Conservation (phyloP, 2,329 filamentous ascomycete genomes). For the Penicillium sp. region DNA sequence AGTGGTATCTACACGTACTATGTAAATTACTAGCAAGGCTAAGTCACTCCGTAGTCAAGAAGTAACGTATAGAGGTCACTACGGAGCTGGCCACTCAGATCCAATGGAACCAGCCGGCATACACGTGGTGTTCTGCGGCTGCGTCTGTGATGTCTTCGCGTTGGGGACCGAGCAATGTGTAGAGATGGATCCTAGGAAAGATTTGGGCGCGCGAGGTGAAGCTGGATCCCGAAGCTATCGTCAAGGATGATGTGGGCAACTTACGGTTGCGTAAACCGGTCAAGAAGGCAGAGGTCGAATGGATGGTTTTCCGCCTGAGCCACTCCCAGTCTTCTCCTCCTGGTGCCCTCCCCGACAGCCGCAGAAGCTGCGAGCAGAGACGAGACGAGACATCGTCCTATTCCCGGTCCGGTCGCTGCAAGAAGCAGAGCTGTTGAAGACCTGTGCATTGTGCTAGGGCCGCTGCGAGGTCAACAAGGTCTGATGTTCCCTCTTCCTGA, state of each 20-base stretch:
- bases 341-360: conserved; percentile 9
- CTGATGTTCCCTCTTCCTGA: conserved; percentile 1
- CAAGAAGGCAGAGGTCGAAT: conserved; percentile 6
- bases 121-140: conserved; percentile 9
- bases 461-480: conserved; percentile 8
- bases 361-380: conserved; percentile 8
- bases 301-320: conserved; percentile 13
- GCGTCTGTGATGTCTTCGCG: conserved; percentile 6
- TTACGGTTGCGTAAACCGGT: conserved; percentile 7
- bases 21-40: too few relatives aligned
- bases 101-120: too few relatives aligned
- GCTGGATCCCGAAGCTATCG: background rate
- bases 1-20: too few relatives aligned
- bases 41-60: too few relatives aligned
- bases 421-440: conserved; percentile 15
- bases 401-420: conserved; percentile 9
- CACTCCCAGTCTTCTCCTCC: conserved; percentile 8
- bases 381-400: conserved; percentile 11
- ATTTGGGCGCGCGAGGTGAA: background rate
- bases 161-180: conserved; percentile 5
- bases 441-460: conserved; percentile 7
- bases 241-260: background rate
- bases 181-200: conserved; percentile 14
- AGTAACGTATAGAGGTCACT: too few relatives aligned
- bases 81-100: too few relatives aligned